phyloP scores from a whole-genome alignment of 23 red algal species.

The Gracilariopsis chorda region DNA sequence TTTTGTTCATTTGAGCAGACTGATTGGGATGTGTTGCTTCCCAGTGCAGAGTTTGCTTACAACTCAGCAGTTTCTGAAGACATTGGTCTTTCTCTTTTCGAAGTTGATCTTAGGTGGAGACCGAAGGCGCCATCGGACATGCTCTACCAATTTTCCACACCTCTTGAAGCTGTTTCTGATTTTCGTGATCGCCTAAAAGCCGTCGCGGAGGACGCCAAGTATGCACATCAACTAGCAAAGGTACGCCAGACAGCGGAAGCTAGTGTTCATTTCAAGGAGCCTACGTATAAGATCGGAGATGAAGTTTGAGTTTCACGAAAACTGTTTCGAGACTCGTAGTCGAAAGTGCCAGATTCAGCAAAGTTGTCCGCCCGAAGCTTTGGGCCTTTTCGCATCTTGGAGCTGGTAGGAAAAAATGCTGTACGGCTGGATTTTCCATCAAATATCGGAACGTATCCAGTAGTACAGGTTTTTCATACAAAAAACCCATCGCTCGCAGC shows the following conservation, averaged over 20 bases:
- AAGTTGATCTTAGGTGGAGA: conserved; percentile 10
- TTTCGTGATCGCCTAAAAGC: not conserved
- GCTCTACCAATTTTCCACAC: not conserved
- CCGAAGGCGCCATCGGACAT: not conserved
- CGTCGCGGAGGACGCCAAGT: not conserved
- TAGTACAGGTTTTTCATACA: not conserved
- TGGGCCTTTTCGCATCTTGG: not conserved
- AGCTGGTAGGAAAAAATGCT: conserved; percentile 1
- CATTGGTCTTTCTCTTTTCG: not conserved
- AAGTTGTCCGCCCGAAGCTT: not conserved
- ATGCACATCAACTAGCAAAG: conserved; percentile 1
- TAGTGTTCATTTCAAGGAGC: not conserved
- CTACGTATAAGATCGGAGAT: not conserved
- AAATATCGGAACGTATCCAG: not conserved
- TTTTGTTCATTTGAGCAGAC: not conserved
- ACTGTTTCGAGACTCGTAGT: not conserved
- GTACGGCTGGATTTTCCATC: not conserved
- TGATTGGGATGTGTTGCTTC: not conserved
- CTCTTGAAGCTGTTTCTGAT: not conserved
- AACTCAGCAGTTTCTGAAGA: conserved; percentile 4
- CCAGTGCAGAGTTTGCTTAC: conserved; percentile 34
- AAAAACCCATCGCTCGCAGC: not conserved
- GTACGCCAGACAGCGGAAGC: not conserved
- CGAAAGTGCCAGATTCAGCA: not conserved
- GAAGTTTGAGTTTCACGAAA: not conserved